A percentile compares a stretch with the other conserved stretches of the same genome.
phyloP scores from a whole-genome alignment of 768 basidiomycete genomes.

The Xerocomellus dryophilus region DNA sequence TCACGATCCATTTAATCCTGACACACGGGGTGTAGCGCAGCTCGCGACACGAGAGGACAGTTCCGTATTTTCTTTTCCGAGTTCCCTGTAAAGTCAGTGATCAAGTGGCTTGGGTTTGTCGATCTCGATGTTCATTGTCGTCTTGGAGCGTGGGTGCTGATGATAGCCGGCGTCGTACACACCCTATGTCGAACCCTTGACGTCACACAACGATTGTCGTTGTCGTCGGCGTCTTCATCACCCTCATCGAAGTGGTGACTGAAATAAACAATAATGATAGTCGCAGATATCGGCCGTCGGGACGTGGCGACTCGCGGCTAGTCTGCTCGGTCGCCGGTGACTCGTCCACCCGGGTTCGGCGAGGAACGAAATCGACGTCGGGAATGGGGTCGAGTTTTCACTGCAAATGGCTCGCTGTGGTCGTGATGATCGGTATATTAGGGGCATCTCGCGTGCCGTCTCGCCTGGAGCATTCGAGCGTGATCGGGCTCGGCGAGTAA shows the following conservation, averaged over 20 bases:
- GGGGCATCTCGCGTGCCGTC: conserved; percentile 5
- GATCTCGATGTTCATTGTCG: neutral
- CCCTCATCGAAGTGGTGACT: neutral
- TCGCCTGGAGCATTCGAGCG: neutral
- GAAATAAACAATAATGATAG: neutral
- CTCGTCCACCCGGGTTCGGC: neutral
- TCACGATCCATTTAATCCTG: neutral
- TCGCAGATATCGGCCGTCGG: neutral
- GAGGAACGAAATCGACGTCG: neutral
- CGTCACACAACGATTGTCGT: neutral
- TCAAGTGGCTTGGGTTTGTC: neutral
- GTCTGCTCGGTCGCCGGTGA: neutral
- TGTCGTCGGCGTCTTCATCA: neutral
- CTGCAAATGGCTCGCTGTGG: neutral
- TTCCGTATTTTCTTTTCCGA: neutral
- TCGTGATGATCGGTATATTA: neutral
- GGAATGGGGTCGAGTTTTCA: neutral
- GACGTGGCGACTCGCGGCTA: neutral
- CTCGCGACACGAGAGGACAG: conserved; percentile 9
- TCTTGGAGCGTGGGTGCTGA: neutral
- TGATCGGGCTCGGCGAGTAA: neutral
- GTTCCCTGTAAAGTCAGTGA: neutral
- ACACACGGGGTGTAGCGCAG: neutral
- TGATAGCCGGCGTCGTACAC: neutral
- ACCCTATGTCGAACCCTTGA: neutral